phyloP scores from a whole-genome alignment of 768 basidiomycete genomes.

The Leccinum fibrillosum region DNA sequence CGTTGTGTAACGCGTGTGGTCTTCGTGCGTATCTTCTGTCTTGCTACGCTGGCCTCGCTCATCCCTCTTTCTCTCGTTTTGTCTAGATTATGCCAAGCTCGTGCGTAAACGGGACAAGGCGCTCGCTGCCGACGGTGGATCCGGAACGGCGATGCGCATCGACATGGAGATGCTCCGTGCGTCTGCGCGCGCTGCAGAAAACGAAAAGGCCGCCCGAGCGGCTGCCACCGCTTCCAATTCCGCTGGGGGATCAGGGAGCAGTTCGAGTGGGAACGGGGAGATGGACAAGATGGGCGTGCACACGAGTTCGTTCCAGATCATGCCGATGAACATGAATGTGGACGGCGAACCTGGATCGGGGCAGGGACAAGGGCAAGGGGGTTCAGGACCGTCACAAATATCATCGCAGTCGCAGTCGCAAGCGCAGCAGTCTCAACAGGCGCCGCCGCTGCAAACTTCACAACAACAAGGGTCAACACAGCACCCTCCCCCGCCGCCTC shows the following conservation, averaged over 20 bases:
- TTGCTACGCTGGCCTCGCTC: not conserved
- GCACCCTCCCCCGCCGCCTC: conserved; percentile 2
- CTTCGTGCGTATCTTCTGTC: conserved; percentile 47
- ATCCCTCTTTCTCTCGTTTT: no score
- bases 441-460: conserved; percentile 1
- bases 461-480: conserved; percentile 12
- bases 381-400: not conserved
- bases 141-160: conserved; percentile 44
- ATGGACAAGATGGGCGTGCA: conserved; percentile 40
- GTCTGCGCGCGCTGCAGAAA: conserved; percentile 59
- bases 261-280: conserved; percentile 8
- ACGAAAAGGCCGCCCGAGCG: conserved; percentile 26
- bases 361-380: conserved; percentile 4
- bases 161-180: conserved; percentile 76
- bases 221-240: conserved; percentile 30
- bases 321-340: conserved; percentile 21
- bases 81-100: conserved; percentile 71
- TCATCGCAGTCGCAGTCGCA: not conserved
- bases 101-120: conserved; percentile 76
- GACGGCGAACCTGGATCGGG: conserved; percentile 15
- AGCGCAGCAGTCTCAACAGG: conserved; percentile 6
- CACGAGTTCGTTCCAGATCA: conserved; percentile 60
- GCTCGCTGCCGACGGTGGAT: conserved; percentile 50
- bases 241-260: conserved; percentile 6
- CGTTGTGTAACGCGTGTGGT: conserved; percentile 83